Base-by-base conservation (phyloP, 2,329 filamentous ascomycete genomes). In the Coleophoma crateriformis region DNA sequence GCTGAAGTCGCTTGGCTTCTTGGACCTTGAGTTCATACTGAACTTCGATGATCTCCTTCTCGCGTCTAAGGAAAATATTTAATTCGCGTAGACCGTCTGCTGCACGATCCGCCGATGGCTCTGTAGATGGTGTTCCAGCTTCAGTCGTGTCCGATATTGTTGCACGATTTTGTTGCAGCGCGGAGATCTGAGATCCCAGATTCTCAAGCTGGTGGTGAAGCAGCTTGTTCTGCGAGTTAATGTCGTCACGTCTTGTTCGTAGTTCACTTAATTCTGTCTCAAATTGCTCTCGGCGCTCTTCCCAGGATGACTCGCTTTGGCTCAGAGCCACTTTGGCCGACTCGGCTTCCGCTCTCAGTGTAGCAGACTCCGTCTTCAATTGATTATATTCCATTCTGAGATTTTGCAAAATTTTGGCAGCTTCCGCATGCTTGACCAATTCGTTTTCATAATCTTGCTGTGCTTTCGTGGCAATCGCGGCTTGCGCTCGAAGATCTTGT, bases 41-140 rank as follows among this genome's bases (percentile, higher is more conserved):
- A n/a, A 96, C 89, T 60, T 99, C 92, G 8, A 96, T 79, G 57
- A 99, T 97, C 65, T 97, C 94, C 74, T 97, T 99, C 70, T 99
- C 95, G 39, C 90, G 87, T 42, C 92, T 86, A 53, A 99, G 74
- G 67, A 94, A 99, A 54, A 82, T 87, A 69, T 95, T 95, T 50
- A 99, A 81, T 62, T 97, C 92, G 54, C 94, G 87, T 10, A 96
- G 79, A 47, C 88, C 88, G 57, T 90, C 88, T 10, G 84, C 72
- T 38, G 81, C 82, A 34, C 81, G 74, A 46, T 82, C 76, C 7
- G 76, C 69, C 14, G 77, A 68, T 27, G 27, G 27, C 1, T 76
- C 67, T 12, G 51, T 39, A 22, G 45, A 40, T 12, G 54, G 49
- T 19, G 60, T 54, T 47, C 73, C 72, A 50, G 76, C 71, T 12